A percentile compares a stretch with the other conserved stretches of the same genome.
phyloP scores from a whole-genome alignment of 2,329 filamentous ascomycete species.

The Aspergillus proliferans region DNA sequence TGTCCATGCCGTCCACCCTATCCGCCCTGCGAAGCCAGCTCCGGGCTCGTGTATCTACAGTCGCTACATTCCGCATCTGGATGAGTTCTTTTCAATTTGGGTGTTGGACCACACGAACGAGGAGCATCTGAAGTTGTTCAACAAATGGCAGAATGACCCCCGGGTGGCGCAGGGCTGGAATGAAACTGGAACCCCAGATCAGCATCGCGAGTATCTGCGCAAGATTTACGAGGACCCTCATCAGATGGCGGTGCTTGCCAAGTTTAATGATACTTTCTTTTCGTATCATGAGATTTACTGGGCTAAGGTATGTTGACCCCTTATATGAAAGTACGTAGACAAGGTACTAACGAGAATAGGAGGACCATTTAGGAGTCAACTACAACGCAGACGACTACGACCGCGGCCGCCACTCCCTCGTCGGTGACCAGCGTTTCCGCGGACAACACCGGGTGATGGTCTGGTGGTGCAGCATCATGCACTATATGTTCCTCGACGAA shows the following conservation, averaged over 20 bases:
- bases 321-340: not conserved
- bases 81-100: conserved; percentile 72
- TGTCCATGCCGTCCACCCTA: conserved; percentile 61
- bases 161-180: conserved; percentile 76
- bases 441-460: conserved; percentile 52
- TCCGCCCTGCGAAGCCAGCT: conserved; percentile 64
- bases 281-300: conserved; percentile 79
- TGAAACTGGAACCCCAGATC: conserved; percentile 66
- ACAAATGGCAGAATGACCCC: conserved; percentile 77
- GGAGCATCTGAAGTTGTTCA: conserved; percentile 64
- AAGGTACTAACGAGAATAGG: conserved; percentile 28
- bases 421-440: conserved; percentile 51
- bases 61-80: conserved; percentile 68
- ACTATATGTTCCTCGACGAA: conserved; percentile 56
- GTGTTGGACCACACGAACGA: conserved; percentile 60
- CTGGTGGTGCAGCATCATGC: conserved; percentile 54
- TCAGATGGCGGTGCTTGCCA: conserved; percentile 62
- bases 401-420: conserved; percentile 55
- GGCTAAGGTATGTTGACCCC: conserved; percentile 51
- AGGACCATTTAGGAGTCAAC: conserved; percentile 56
- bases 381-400: conserved; percentile 52
- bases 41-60: conserved; percentile 69
- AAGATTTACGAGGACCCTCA: conserved; percentile 66
- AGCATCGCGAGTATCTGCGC: conserved; percentile 66
- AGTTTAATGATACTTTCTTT: conserved; percentile 65